Conservation (phyloP, 2,329 filamentous ascomycete species). For the Fusarium sp. region DNA sequence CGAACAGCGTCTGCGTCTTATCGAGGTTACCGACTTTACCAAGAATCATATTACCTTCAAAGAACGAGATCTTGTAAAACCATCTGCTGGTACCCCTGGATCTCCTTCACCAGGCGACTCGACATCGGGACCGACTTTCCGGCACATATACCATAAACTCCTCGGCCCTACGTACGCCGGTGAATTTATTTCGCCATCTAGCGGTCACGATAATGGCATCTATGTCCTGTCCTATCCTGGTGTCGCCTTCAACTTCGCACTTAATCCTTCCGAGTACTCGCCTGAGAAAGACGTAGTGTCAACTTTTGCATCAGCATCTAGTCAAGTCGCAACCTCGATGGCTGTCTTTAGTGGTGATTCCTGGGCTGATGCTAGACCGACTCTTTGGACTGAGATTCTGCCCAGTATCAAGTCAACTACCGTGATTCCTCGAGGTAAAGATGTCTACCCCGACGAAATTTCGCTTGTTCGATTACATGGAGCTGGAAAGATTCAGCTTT, state of each 20-base stretch:
- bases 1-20: constrained; percentile 87
- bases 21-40: constrained; percentile 90
- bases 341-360: constrained; percentile 90
- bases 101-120: constrained; percentile 47
- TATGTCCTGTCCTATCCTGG: constrained; percentile 96
- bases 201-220: constrained; percentile 67
- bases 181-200: constrained; percentile 79
- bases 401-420: constrained; percentile 77
- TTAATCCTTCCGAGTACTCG: constrained; percentile 78
- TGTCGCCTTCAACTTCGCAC: constrained; percentile 88
- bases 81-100: constrained; percentile 50
- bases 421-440: constrained; percentile 74
- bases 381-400: constrained; percentile 77
- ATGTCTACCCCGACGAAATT: constrained; percentile 87
- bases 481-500: constrained; percentile 78
- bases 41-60: constrained; percentile 86
- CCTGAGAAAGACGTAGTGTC: constrained; percentile 83
- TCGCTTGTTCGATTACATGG: constrained; percentile 81
- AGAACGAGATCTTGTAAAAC: constrained; percentile 78
- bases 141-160: constrained; percentile 91
- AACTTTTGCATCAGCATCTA: constrained; percentile 79
- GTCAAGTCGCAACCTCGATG: constrained; percentile 82
- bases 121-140: constrained; percentile 74
- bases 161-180: constrained; percentile 93
- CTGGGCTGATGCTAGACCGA: constrained; percentile 83